Evolutionary conservation across 441 rosid species (phyloP), one percentile per base, ranked within the genome.

Genomic region (Hura crepitans): DNA sequence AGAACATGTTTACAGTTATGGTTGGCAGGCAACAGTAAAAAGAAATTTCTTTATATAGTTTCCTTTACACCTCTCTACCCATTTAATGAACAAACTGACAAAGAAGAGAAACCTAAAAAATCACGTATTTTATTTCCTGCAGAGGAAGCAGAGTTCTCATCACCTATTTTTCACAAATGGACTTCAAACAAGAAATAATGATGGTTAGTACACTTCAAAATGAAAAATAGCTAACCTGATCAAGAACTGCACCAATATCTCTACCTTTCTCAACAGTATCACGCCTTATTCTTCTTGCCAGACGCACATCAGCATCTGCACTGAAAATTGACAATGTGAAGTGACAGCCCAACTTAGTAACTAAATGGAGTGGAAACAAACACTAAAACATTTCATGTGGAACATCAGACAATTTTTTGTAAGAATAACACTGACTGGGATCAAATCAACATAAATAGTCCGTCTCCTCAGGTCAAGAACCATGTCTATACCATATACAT

Each of bases 281-380:
- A 71, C 98, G 85, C 82, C 88, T 86, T 79, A 95, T 95, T 82
- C 98, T 92, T 88, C 99, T 90, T 56, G 97, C 97, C 85, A 95
- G 80, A 56, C 99, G 97, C 66, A 95, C 99, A 84, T 95, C 99
- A 83, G 99, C 93, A 92, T 95, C 99, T 95, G 91, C 89, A 78
- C 87, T 87, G 85, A 83, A 83, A 82, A 79, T 63, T 79, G 79
- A 74, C 75, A 77, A 79, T 75, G 85, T 89, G 72, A 86, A 82
- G 83, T 80, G 75, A 79, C 78, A 74, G 81, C 61, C 68, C 70
- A 70, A 75, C 81, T 78, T 68, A 70, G 85, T 66, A 66, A 81
- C 78, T 74, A 51, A 62, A 75, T 64, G 58, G 62, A 67, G 54
- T 43, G 35, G 51, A 66, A 64, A 20, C 33, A 20, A 28, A 3